phyloP scores from a whole-genome alignment of 2,329 filamentous ascomycete genomes.

The Dendryphion nanum region DNA sequence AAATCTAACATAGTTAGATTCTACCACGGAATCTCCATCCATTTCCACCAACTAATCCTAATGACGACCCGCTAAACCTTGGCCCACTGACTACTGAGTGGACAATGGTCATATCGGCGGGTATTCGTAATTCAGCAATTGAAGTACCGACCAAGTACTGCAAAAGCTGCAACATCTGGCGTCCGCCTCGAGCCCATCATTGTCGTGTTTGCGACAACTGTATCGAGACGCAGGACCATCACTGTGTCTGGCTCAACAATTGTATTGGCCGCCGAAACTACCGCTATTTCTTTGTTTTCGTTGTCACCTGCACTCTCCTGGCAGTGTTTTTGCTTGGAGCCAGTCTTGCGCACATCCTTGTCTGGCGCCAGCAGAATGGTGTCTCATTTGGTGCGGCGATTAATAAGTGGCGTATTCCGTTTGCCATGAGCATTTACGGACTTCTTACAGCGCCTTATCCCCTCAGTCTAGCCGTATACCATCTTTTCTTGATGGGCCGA shows the following conservation, averaged over 20 bases:
- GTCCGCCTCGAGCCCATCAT: constrained; percentile 91
- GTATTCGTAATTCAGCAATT: constrained; percentile 78
- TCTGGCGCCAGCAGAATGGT: constrained; percentile 64
- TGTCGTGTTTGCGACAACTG: constrained; percentile 97
- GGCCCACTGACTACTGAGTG: constrained; percentile 90
- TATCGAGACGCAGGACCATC: constrained; percentile 94
- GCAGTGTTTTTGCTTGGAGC: constrained; percentile 73
- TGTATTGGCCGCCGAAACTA: constrained; percentile 97
- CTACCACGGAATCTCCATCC: constrained; percentile 88
- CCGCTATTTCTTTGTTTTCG: constrained; percentile 93
- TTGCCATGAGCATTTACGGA: constrained; percentile 85
- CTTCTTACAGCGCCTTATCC: constrained; percentile 76
- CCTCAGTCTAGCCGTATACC: constrained; percentile 78
- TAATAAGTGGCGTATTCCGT: constrained; percentile 71
- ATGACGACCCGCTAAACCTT: constrained; percentile 77
- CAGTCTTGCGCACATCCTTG: constrained; percentile 75
- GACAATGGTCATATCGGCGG: constrained; percentile 83
- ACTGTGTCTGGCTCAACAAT: constrained; percentile 99
- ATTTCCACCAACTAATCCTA: constrained; percentile 72
- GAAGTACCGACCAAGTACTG: constrained; percentile 98
- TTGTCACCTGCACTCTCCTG: constrained; percentile 75
- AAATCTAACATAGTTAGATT: constrained; percentile 58
- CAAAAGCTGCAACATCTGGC: constrained; percentile 96
- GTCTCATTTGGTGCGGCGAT: constrained; percentile 70
- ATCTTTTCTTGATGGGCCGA: constrained; percentile 84